Percentiles rank a stretch among this genome's conserved stretches.
phyloP scores from a whole-genome alignment of 2,329 filamentous ascomycete genomes.

The Scedosporium apiospermum region DNA sequence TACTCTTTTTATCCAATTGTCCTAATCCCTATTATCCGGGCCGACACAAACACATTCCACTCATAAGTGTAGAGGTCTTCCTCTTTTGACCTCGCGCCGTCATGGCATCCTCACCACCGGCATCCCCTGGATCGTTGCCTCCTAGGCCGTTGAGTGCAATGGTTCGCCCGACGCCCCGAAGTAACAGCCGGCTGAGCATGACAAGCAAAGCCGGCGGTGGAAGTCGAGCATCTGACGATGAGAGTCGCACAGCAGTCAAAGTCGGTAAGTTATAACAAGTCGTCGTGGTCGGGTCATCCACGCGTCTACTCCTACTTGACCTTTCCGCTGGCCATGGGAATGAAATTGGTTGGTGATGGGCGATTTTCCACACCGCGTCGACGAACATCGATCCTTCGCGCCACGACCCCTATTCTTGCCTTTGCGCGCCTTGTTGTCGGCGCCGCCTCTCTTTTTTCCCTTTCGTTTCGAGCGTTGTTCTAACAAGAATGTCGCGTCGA shows the following conservation, averaged over 20 bases:
- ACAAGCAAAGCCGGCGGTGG: constrained; percentile 65
- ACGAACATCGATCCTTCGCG: background rate
- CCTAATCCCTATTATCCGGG: constrained; percentile 4
- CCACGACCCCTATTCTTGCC: background rate
- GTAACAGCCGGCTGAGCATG: constrained; percentile 78
- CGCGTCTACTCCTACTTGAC: too few species aligned
- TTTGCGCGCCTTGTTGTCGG: constrained; percentile 6
- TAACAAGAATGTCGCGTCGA: background rate
- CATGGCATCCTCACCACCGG: constrained; percentile 64
- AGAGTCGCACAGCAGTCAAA: constrained; percentile 86
- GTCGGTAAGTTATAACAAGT: constrained; percentile 54
- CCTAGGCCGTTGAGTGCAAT: constrained; percentile 74
- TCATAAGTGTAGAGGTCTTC: constrained; percentile 3
- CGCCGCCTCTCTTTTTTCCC: background rate
- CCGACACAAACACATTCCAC: background rate
- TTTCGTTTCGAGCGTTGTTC: background rate
- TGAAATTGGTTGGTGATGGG: background rate
- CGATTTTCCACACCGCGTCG: background rate
- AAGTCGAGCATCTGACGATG: constrained; percentile 82
- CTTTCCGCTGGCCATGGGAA: too few species aligned
- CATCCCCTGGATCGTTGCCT: constrained; percentile 47
- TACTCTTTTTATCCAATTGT: constrained; percentile 1
- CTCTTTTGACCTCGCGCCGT: constrained; percentile 12
- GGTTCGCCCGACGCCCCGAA: constrained; percentile 62
- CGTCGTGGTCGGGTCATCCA: too few species aligned